These are phyloP conservation scores for Cryoendolithus antarcticus DNA, from an alignment of 2,329 filamentous ascomycete genomes.

Conservation along the genomic window DNA sequence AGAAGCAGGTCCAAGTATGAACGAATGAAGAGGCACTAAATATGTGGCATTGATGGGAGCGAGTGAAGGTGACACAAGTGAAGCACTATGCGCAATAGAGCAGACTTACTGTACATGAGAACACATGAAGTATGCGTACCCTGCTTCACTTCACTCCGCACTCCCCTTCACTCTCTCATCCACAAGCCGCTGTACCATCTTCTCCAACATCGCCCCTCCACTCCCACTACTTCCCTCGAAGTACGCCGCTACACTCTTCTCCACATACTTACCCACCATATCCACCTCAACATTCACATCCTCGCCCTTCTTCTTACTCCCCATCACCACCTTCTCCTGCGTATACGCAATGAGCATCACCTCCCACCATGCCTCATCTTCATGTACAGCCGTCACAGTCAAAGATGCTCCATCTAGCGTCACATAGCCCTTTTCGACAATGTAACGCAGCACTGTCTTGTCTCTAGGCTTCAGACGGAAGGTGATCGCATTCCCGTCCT, in stretches of 20 bases:
- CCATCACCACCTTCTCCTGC: constrained; percentile 79
- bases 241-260: constrained; percentile 79
- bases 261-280: constrained; percentile 72
- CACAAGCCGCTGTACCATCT: constrained; percentile 54
- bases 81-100: too few species aligned
- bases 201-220: constrained; percentile 38
- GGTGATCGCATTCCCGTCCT: constrained; percentile 82
- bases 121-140: too few species aligned
- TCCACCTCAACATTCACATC: constrained; percentile 89
- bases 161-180: constrained; percentile 47
- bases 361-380: constrained; percentile 78
- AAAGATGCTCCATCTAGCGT: constrained; percentile 89
- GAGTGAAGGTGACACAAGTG: too few species aligned
- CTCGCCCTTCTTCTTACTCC: constrained; percentile 65
- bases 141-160: not conserved
- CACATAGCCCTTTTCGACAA: constrained; percentile 94
- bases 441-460: constrained; percentile 61
- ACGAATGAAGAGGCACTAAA: too few species aligned
- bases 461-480: constrained; percentile 69
- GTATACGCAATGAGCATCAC: constrained; percentile 97
- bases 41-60: too few species aligned
- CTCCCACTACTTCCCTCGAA: constrained; percentile 46
- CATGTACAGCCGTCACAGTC: constrained; percentile 78
- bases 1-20: too few species aligned
- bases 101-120: too few species aligned